phyloP scores from a whole-genome alignment of 495 filamentous ascomycete genomes.

The Annulohypoxylon nitens region DNA sequence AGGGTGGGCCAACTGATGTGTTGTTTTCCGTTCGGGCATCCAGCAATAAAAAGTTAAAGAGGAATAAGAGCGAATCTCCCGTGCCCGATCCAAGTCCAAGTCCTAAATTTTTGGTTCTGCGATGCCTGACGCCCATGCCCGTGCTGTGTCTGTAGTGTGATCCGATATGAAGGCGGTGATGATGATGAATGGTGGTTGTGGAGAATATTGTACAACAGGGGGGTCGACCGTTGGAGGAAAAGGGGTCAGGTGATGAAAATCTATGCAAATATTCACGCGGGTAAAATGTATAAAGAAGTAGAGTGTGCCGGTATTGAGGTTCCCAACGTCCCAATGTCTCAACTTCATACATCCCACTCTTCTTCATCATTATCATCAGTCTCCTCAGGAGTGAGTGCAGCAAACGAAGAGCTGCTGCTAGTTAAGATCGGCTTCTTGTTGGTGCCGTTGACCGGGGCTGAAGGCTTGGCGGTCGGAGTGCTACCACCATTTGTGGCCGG shows the following conservation, averaged over 20 bases:
- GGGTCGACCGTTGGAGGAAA: slow-evolving; percentile 27
- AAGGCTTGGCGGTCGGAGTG: slow-evolving; percentile 46
- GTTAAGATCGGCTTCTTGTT: slow-evolving; percentile 49
- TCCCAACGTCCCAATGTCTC: slow-evolving; percentile 2
- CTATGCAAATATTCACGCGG: slow-evolving; percentile 42
- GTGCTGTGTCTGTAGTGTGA: slow-evolving; percentile 13
- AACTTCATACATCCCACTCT: slow-evolving; percentile 62
- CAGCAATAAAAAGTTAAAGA: not conserved
- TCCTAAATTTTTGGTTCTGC: slow-evolving; percentile 24
- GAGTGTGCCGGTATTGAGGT: slow-evolving; percentile 9
- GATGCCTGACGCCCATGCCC: slow-evolving; percentile 27
- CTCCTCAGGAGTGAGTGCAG: slow-evolving; percentile 59
- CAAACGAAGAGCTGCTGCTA: slow-evolving; percentile 60
- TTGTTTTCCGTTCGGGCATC: slow-evolving; percentile 18
- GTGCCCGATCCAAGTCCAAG: slow-evolving; percentile 39
- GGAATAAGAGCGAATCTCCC: slow-evolving; percentile 16
- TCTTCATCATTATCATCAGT: slow-evolving; percentile 58
- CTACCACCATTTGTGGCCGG: slow-evolving; percentile 45
- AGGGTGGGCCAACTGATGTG: slow-evolving; percentile 9
- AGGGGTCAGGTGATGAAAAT: slow-evolving; percentile 22
- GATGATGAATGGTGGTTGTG: slow-evolving; percentile 5
- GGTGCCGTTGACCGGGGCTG: slow-evolving; percentile 52
- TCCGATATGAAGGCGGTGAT: not conserved
- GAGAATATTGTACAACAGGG: slow-evolving; percentile 42
- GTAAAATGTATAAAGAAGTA: slow-evolving; percentile 47